Conservation (phyloP, 1,139 yeast species). For the Arxiozyma telluris region DNA sequence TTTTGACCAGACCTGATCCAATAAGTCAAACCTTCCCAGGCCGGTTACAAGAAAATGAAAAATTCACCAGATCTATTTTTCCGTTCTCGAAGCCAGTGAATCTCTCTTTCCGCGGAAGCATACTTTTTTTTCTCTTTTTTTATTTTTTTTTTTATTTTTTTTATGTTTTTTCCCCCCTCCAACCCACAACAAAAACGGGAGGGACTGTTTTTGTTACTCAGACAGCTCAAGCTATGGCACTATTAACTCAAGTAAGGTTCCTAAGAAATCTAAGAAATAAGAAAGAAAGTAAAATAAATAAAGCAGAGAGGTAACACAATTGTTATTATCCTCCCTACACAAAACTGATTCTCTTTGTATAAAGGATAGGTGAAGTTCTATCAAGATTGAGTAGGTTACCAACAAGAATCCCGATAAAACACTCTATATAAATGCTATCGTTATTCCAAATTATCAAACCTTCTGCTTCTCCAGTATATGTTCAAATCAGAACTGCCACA, state of each 20-base stretch:
- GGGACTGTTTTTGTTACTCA: too few species aligned
- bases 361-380: not conserved
- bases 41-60: too few species aligned
- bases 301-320: not conserved
- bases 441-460: not conserved
- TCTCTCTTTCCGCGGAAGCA: not conserved
- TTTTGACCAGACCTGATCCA: too few species aligned
- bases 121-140: too few species aligned
- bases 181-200: not conserved
- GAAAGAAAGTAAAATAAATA: too few species aligned
- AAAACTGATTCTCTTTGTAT: not conserved
- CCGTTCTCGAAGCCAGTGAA: not conserved
- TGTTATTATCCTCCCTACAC: not conserved
- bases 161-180: too few species aligned
- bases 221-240: not conserved
- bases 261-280: too few species aligned
- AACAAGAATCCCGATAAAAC: not conserved
- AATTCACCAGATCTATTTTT: not conserved
- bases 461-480: conserved; percentile 11
- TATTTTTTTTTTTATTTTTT: too few species aligned
- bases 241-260: too few species aligned
- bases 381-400: not conserved
- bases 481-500: conserved; percentile 78
- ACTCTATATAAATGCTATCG: not conserved
- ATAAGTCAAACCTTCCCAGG: too few species aligned